Evolutionary conservation across 164 flowering plant species (phyloP).

Genomic region (Chimonanthus salicifolius): DNA sequence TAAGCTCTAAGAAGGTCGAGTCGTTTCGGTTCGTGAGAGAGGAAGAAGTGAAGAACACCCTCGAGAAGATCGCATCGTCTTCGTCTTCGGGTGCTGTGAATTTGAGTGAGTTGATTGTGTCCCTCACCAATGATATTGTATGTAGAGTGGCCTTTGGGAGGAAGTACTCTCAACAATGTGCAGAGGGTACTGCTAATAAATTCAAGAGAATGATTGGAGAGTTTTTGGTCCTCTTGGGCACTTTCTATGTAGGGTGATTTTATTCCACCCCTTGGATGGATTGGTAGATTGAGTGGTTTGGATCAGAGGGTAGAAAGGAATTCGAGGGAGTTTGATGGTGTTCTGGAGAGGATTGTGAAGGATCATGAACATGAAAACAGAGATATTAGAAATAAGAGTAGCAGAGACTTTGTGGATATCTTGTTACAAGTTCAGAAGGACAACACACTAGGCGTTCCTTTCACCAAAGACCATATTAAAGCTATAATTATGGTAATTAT

Average conservation of each 20-base stretch:
- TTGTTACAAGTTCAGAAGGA: conserved; percentile 35
- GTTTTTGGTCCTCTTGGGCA: conserved; percentile 1
- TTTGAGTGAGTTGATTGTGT: conserved; percentile 21
- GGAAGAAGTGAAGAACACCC: background rate
- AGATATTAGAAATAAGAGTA: too few species aligned
- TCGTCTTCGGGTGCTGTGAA: conserved; percentile 9
- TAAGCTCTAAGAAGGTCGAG: conserved; percentile 5
- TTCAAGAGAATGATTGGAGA: conserved; percentile 11
- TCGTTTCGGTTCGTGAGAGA: conserved; percentile 11
- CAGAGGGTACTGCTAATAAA: background rate
- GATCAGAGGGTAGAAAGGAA: conserved; percentile 28
- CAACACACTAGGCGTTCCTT: background rate
- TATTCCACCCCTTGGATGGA: conserved; percentile 52
- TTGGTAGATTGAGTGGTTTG: conserved; percentile 39
- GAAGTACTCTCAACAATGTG: conserved; percentile 7
- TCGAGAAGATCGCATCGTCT: background rate
- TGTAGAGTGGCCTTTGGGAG: conserved; percentile 33
- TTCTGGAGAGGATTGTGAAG: conserved; percentile 36
- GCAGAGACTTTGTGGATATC: conserved; percentile 45
- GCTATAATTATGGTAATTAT: conserved; percentile 13
- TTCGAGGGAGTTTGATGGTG: conserved; percentile 29
- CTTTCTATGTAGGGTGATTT: conserved; percentile 35
- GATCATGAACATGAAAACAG: conserved; percentile 34
- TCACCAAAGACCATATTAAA: conserved; percentile 12
- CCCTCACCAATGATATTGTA: conserved; percentile 15